A percentile compares a stretch with the other conserved stretches of the same genome.
Evolutionary conservation across 768 basidiomycete species (phyloP).

Genomic region (Lactarius hatsudake): DNA sequence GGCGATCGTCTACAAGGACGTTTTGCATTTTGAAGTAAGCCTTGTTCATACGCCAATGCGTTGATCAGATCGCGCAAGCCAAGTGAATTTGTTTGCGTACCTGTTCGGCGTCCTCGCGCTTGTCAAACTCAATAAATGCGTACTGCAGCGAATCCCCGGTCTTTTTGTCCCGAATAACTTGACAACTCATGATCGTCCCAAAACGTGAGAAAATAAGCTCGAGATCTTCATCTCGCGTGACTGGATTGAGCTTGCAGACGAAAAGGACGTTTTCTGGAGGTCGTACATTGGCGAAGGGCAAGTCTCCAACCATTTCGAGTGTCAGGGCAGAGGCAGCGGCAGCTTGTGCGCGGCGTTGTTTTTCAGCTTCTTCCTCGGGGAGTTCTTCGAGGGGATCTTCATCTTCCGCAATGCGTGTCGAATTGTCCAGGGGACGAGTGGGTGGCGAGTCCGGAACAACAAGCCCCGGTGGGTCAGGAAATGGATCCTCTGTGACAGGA

Average conservation of each 20-base stretch:
- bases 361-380: conserved; percentile 85
- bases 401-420: conserved; percentile 90
- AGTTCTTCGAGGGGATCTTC: conserved; percentile 83
- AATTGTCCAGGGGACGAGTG: conserved; percentile 76
- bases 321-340: conserved; percentile 93
- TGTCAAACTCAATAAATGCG: conserved; percentile 98
- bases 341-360: conserved; percentile 76
- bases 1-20: conserved; percentile 92
- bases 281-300: conserved; percentile 96
- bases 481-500: conserved; percentile 77
- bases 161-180: conserved; percentile 93
- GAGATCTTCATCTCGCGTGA: conserved; percentile 92
- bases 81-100: conserved; percentile 39
- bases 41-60: conserved; percentile 37
- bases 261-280: conserved; percentile 98
- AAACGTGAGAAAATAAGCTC: conserved; percentile 97
- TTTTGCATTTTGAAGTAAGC: conserved; percentile 99
- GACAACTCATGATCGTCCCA: conserved; percentile 94
- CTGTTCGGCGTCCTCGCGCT: conserved; percentile 90
- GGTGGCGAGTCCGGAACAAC: conserved; percentile 73
- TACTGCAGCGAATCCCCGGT: conserved; percentile 97
- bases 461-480: conserved; percentile 80
- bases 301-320: conserved; percentile 98
- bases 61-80: not conserved
- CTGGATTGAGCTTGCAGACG: conserved; percentile 97